Conservation (phyloP, 192 early-diverging fungal genomes). For the Coemansia sp. region DNA sequence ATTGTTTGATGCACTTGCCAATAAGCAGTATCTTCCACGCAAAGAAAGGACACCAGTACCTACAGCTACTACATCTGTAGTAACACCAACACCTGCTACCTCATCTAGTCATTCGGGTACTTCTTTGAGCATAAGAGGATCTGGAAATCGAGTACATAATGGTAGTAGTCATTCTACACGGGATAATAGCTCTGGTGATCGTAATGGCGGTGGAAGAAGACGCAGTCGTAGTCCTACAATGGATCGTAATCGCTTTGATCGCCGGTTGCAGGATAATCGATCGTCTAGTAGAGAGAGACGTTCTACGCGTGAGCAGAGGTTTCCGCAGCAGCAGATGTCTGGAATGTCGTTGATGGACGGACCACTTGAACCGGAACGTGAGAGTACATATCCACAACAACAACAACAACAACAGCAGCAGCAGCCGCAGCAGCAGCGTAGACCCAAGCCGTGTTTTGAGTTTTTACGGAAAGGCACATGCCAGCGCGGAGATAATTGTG, state of each 20-base stretch:
- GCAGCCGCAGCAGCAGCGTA: slow-evolving; percentile 18
- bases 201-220: slow-evolving; percentile 13
- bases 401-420: slow-evolving; percentile 12
- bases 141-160: neutral
- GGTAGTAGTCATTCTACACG: neutral
- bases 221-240: slow-evolving; percentile 32
- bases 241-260: slow-evolving; percentile 11
- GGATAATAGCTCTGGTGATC: neutral
- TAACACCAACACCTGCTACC: neutral
- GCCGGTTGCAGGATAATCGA: slow-evolving; percentile 10
- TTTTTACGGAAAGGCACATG: slow-evolving; percentile 44
- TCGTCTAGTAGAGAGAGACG: slow-evolving; percentile 22
- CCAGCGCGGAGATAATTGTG: slow-evolving; percentile 40
- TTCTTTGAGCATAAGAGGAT: neutral
- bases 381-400: slow-evolving; percentile 10
- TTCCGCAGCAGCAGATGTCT: neutral
- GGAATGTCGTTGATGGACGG: slow-evolving; percentile 27
- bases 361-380: slow-evolving; percentile 23
- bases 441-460: slow-evolving; percentile 38
- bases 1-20: slow-evolving; percentile 29
- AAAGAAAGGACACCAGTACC: neutral
- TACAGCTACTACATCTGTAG: neutral
- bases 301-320: neutral
- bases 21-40: slow-evolving; percentile 25
- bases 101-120: neutral